Evolutionary conservation across 2,329 filamentous ascomycete genomes (phyloP).

Genomic region (Diaporthe citrichinensis): DNA sequence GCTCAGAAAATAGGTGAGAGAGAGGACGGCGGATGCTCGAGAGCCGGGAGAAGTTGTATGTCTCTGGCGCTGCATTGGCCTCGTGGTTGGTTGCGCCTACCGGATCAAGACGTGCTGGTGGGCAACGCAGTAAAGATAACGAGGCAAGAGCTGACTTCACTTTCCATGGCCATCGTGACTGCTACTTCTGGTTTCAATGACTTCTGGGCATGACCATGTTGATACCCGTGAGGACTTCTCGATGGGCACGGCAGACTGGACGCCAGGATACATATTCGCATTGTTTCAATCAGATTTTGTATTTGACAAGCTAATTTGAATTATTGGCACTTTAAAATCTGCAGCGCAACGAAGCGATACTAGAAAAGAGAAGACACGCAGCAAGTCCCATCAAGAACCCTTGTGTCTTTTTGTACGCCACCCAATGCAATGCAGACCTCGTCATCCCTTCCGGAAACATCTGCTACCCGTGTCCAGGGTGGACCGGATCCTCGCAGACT

Average conservation of each 20-base stretch:
- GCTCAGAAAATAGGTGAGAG: conserved; percentile 35
- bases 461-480: conserved; percentile 54
- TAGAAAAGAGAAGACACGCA: conserved; percentile 33
- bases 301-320: conserved; percentile 25
- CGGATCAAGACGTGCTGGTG: neutral
- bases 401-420: conserved; percentile 59
- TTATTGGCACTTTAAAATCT: conserved; percentile 1
- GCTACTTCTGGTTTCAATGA: neutral
- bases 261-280: neutral
- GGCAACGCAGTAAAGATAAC: too few relatives aligned
- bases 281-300: conserved; percentile 14
- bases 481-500: conserved; percentile 58
- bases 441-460: conserved; percentile 62
- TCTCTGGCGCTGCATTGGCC: neutral
- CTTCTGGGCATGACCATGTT: neutral
- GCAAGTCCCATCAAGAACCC: conserved; percentile 46
- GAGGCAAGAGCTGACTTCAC: neutral
- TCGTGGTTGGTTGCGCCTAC: conserved; percentile 15
- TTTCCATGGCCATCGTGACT: neutral
- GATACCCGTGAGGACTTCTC: neutral
- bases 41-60: neutral
- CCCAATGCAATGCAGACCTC: conserved; percentile 65
- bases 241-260: neutral
- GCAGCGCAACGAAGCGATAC: conserved; percentile 37
- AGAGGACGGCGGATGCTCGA: conserved; percentile 32